Conservation (phyloP, 2,329 filamentous ascomycete genomes). For the Pyricularia sp. region DNA sequence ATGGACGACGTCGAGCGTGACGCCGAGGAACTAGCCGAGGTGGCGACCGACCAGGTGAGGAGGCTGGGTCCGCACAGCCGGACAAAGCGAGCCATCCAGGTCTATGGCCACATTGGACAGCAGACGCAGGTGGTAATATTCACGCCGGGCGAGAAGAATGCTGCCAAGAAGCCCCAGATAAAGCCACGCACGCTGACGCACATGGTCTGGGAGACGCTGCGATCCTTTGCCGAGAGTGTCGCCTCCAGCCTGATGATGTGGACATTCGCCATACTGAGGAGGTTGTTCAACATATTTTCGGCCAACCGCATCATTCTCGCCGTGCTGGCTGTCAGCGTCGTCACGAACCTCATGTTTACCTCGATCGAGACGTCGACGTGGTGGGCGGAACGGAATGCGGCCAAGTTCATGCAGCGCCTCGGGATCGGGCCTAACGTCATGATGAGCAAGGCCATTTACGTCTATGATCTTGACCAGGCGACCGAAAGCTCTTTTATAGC, state of each 20-base stretch:
- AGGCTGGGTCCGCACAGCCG: constrained; percentile 64
- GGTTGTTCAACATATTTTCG: constrained; percentile 56
- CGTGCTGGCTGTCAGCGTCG: constrained; percentile 57
- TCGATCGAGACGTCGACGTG: constrained; percentile 66
- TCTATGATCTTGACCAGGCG: constrained; percentile 68
- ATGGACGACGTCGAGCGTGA: constrained; percentile 65
- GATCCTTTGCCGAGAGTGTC: constrained; percentile 67
- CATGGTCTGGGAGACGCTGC: constrained; percentile 62
- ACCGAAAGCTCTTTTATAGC: constrained; percentile 24
- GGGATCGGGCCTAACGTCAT: constrained; percentile 70
- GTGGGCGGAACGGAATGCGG: constrained; percentile 78
- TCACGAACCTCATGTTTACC: constrained; percentile 67
- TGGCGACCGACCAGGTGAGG: constrained; percentile 68
- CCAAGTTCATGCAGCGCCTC: constrained; percentile 70
- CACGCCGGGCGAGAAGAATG: constrained; percentile 31
- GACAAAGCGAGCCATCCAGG: constrained; percentile 68
- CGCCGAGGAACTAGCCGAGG: constrained; percentile 64
- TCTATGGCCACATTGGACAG: constrained; percentile 68
- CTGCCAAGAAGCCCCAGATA: constrained; percentile 47
- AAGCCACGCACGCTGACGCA: constrained; percentile 53
- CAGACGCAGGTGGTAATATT: constrained; percentile 56
- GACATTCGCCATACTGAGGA: constrained; percentile 56
- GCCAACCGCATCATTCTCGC: constrained; percentile 67
- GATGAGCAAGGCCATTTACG: constrained; percentile 80
- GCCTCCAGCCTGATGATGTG: constrained; percentile 70